phyloP scores from a whole-genome alignment of 2,329 filamentous ascomycete genomes.

The Fusarium agapanthi region DNA sequence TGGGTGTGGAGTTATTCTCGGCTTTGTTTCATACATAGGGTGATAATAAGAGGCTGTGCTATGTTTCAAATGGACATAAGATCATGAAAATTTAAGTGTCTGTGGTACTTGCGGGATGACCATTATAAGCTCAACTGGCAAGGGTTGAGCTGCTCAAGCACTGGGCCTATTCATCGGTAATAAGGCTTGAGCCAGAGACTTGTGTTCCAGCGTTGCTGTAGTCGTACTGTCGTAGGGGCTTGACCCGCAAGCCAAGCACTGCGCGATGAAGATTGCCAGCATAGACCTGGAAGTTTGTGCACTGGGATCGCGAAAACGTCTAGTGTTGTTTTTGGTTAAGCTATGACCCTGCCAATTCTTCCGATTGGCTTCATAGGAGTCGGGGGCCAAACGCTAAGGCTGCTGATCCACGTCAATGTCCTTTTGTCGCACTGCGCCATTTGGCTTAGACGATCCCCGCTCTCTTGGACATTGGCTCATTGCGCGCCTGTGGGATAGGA shows the following conservation, averaged over 20 bases:
- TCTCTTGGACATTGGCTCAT: conserved; percentile 15
- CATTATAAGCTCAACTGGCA: neutral
- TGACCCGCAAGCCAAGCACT: conserved; percentile 23
- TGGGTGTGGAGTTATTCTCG: conserved; percentile 11
- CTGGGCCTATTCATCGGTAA: neutral
- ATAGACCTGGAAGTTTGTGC: conserved; percentile 33
- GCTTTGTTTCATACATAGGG: neutral
- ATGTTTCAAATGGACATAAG: conserved; percentile 5
- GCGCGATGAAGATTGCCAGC: conserved; percentile 31
- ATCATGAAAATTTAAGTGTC: neutral
- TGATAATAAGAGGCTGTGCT: conserved; percentile 28
- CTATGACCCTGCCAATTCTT: conserved; percentile 41
- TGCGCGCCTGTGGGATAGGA: conserved; percentile 35
- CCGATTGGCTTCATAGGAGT: conserved; percentile 42
- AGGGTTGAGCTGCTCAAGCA: neutral
- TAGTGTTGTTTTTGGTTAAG: conserved; percentile 27
- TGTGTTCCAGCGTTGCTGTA: neutral
- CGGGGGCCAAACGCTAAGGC: conserved; percentile 39
- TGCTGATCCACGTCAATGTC: conserved; percentile 45
- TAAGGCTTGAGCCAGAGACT: conserved; percentile 5
- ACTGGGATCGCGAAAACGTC: conserved; percentile 14
- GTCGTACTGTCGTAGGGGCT: conserved; percentile 10
- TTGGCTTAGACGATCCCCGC: conserved; percentile 24
- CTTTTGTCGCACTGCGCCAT: conserved; percentile 43
- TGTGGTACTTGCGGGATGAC: neutral